Conservation (phyloP, 805 yeast species). For the Blastobotrys muscicola region DNA sequence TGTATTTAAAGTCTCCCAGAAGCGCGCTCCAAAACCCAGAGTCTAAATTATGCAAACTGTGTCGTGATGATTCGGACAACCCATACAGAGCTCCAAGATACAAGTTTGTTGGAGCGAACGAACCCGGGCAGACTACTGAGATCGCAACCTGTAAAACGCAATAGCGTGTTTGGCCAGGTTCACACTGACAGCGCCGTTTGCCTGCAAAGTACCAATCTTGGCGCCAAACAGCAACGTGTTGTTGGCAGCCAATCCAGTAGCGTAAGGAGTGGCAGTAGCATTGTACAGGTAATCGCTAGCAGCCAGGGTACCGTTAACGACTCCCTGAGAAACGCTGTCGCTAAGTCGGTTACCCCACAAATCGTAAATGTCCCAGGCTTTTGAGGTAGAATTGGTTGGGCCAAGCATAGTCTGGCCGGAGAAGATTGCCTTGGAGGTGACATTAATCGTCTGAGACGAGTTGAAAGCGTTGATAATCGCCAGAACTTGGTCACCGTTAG, state of each 20-base stretch:
- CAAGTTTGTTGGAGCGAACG: too few relatives aligned
- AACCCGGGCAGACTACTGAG: too few relatives aligned
- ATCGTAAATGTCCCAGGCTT: conserved; percentile 4
- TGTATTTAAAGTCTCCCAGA: too few relatives aligned
- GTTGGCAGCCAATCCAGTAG: conserved; percentile 1
- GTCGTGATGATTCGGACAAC: too few relatives aligned
- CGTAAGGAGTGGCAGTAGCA: conserved; percentile 5
- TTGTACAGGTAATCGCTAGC: conserved; percentile 2
- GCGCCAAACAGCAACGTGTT: conserved; percentile 2
- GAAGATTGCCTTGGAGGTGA: conserved; percentile 2
- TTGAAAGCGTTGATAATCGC: conserved; percentile 1
- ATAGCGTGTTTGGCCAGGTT: conserved; percentile 12
- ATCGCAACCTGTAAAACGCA: conserved; percentile 7
- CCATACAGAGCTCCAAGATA: too few relatives aligned
- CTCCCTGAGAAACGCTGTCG: conserved; percentile 3
- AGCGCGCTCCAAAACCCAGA: too few relatives aligned
- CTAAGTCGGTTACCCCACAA: conserved; percentile 5
- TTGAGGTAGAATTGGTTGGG: conserved; percentile 2
- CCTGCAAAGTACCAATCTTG: background rate
- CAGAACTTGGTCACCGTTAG: conserved; percentile 4
- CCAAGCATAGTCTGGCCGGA: conserved; percentile 3
- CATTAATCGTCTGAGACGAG: background rate
- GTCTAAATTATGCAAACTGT: too few relatives aligned
- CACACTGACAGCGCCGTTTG: conserved; percentile 4
- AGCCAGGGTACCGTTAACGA: conserved; percentile 3